phyloP scores from a whole-genome alignment of 805 yeast species.

The Candida stauntonica region DNA sequence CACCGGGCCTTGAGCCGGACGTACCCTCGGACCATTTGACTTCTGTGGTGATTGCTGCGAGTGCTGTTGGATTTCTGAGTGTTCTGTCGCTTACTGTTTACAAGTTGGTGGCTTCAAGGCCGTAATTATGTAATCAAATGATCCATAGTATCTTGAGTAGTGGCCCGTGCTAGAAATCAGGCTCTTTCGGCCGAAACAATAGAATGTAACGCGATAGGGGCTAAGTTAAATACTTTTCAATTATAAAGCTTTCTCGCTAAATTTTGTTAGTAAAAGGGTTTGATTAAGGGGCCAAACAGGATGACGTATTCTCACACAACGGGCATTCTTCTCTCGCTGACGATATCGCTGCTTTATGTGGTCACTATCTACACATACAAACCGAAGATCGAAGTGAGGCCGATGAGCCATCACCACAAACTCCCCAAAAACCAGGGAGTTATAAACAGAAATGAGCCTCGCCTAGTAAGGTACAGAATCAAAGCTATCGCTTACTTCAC shows the following conservation, averaged over 20 bases:
- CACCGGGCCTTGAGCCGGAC: conserved; percentile 74
- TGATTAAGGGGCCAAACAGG: not conserved
- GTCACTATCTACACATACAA: conserved; percentile 32
- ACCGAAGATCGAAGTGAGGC: too few relatives aligned
- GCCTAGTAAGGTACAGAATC: conserved; percentile 40
- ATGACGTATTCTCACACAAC: not conserved
- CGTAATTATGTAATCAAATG: not conserved
- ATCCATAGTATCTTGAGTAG: too few relatives aligned
- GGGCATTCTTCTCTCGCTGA: conserved; percentile 27
- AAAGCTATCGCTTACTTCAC: conserved; percentile 29
- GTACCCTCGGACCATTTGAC: conserved; percentile 46
- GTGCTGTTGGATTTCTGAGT: conserved; percentile 65
- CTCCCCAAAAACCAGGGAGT: conserved; percentile 4
- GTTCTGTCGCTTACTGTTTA: conserved; percentile 62
- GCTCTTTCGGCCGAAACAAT: conserved; percentile 1
- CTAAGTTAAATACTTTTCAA: too few relatives aligned
- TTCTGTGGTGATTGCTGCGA: conserved; percentile 55
- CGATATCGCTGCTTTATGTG: conserved; percentile 45
- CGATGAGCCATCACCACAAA: too few relatives aligned
- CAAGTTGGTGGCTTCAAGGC: conserved; percentile 30
- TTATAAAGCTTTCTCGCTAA: too few relatives aligned
- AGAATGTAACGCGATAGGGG: too few relatives aligned
- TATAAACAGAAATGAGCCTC: conserved; percentile 38
- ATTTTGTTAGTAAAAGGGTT: not conserved
- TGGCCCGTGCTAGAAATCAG: too few relatives aligned